Conservation (phyloP, 2,329 filamentous ascomycete genomes). For the Alternaria sp. region DNA sequence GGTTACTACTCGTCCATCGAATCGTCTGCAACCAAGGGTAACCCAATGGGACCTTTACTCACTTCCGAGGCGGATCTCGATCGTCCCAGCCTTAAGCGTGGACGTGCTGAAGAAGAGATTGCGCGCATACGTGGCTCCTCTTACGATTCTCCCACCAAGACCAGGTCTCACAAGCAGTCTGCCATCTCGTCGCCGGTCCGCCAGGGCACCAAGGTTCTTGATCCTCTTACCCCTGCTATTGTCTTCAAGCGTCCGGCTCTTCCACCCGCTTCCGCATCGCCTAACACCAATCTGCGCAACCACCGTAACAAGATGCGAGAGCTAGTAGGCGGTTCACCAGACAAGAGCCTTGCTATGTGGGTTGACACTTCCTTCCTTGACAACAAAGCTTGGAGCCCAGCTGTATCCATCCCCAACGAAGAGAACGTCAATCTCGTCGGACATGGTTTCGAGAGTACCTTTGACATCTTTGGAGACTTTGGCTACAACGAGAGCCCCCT, state of each 20-base stretch:
- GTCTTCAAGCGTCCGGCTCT: slow-evolving; percentile 75
- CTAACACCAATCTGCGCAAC: slow-evolving; percentile 87
- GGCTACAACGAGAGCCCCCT: slow-evolving; percentile 66
- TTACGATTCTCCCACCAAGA: slow-evolving; percentile 86
- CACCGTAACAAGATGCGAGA: slow-evolving; percentile 83
- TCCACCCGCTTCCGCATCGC: slow-evolving; percentile 80
- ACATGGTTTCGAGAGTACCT: slow-evolving; percentile 56
- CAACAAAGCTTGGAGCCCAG: slow-evolving; percentile 63
- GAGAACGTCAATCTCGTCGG: slow-evolving; percentile 61
- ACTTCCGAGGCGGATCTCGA: slow-evolving; percentile 77
- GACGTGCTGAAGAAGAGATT: slow-evolving; percentile 94
- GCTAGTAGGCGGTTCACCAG: slow-evolving; percentile 77
- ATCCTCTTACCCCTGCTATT: slow-evolving; percentile 79
- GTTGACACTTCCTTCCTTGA: slow-evolving; percentile 58
- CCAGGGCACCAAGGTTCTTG: slow-evolving; percentile 38
- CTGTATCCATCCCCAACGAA: slow-evolving; percentile 68
- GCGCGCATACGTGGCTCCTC: slow-evolving; percentile 89
- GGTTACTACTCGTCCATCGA: slow-evolving; percentile 97
- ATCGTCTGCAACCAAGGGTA: slow-evolving; percentile 81
- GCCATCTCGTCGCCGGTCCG: slow-evolving; percentile 52
- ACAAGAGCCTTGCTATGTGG: slow-evolving; percentile 61
- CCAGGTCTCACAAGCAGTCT: slow-evolving; percentile 61
- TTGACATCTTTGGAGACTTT: slow-evolving; percentile 66
- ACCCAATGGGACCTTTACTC: slow-evolving; percentile 67
- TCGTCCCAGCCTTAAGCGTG: slow-evolving; percentile 81